Base-by-base conservation (phyloP, 2,329 filamentous ascomycete species). In the Keithomyces neogunnii region DNA sequence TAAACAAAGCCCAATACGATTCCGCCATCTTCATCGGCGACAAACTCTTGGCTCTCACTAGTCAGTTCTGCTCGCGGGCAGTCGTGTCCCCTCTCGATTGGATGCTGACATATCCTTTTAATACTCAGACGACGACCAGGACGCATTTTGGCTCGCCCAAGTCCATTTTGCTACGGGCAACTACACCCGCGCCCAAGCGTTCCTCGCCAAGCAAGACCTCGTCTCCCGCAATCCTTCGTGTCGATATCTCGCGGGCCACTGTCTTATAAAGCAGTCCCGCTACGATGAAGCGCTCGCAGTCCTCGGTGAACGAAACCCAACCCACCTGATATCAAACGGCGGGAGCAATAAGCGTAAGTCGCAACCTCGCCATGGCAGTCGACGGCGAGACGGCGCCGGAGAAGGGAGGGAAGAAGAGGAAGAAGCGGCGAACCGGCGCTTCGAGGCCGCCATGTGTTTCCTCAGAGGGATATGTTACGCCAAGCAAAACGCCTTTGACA, bases 61-160 rank as follows among this genome's bases (percentile, higher is more conserved):
- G 92, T 96, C 70, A 59, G 82, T 69, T 39, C n/a, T 32, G n/a
- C 35, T 38, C 3, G 11, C 4, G 28, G 13, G n/a, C 29, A 3
- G 2, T n/a, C 11, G 7, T 35, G 44, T 26, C 11, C 7, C 9
- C 13, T 5, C 38, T 13, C 29, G 11, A 5, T 32, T 10, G 10
- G 33, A 32, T 5, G 6, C n/a, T 11, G 28, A 32, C 47, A 40
- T 33, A 31, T 33, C 33, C 47, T 5, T 45, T 38, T 52, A 19
- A 19, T 19, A 19, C 19, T 7, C 58, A 96, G 93, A 91, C 63
- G 88, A 92, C 66, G 90, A 96, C 63, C 85, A 89, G 57, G 93
- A 99, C 67, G 92, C 91, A 40, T 96, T 96, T 65, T 96, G 90
- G 86, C 85, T 99, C 43, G 93, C 93, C n/a, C 92, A 97, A 70